Base-by-base conservation (phyloP, 106 monocot species). In the Allium sativum region DNA sequence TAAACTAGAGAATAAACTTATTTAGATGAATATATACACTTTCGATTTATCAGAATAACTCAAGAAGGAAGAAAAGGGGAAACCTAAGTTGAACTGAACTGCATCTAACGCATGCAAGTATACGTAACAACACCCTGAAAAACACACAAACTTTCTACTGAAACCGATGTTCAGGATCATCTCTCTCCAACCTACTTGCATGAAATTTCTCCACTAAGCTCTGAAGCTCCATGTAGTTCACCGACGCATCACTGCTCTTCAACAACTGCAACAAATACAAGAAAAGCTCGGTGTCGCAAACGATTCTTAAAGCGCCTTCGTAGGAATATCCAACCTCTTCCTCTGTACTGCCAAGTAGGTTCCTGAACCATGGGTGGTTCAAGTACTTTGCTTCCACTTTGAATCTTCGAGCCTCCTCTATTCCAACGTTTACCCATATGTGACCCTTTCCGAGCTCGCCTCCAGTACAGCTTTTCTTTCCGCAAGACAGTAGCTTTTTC, bases 401-500 rank as follows among this genome's bases (percentile, higher is more conserved):
- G 44, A 74, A 61, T 51, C 44, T 74, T 61, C 54, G 15, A 10
- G 19, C 45, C 45, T 53, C 67, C 13, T 67, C 67, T 12, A 12
- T 40, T 21, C 74, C 74, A n/a, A 74, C 74, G 16, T 43, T 44
- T 45, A 74, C 74, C 74, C 74, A 67, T 15, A 74, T 61, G 44
- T 68, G 74, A 0, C 74, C 74, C 18, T 67, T 51, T 53, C 19
- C 31, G 9, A 74, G 72, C 18, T 57, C 17, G 48, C 50, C 21
- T 13, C 9, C 10, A 1, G 66, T 14, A 7, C 66, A 66, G 52
- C 53, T 73, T 52, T 53, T 73, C 0, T 42, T 53, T 0, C 65
- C 73, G 21, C 73, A 73, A n/a, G 31, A 59, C 8, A 73, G 53
- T 15, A 73, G 41, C 66, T 67, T 73, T 59, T 73, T 73, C 59